phyloP scores from a whole-genome alignment of 1,284 basidiomycete genomes.

The Sanguinoderma infundibulare region DNA sequence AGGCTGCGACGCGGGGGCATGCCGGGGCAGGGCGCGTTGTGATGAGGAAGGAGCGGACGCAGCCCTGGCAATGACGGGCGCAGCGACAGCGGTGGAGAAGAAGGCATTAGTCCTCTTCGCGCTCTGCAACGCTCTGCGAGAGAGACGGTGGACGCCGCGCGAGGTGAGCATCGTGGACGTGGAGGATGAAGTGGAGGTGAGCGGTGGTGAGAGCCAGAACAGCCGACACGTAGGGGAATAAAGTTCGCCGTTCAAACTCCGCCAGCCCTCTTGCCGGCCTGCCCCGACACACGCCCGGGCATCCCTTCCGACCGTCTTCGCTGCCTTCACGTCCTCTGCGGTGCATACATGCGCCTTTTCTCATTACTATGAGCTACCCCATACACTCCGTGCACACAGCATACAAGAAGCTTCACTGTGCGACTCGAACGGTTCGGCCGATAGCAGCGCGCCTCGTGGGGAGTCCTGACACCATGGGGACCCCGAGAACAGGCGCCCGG shows the following conservation, averaged over 20 bases:
- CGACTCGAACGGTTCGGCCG: conserved; percentile 16
- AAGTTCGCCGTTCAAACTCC: conserved; percentile 37
- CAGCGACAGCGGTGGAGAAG: conserved; percentile 71
- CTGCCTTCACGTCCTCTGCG: conserved; percentile 61
- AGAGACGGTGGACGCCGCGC: conserved; percentile 82
- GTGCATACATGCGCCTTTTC: neutral
- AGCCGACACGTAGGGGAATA: conserved; percentile 35
- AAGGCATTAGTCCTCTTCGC: conserved; percentile 76
- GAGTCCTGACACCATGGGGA: conserved; percentile 15
- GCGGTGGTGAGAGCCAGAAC: conserved; percentile 27
- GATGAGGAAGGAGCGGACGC: conserved; percentile 39
- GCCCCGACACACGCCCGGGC: conserved; percentile 30
- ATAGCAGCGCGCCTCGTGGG: conserved; percentile 6
- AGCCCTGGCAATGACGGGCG: conserved; percentile 41
- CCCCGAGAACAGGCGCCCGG: conserved; percentile 14
- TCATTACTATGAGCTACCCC: neutral
- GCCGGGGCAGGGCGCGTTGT: conserved; percentile 44
- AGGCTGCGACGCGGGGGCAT: conserved; percentile 48
- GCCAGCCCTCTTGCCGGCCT: conserved; percentile 36
- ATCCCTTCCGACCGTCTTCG: conserved; percentile 12
- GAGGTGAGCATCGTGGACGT: conserved; percentile 72
- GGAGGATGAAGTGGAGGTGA: conserved; percentile 35
- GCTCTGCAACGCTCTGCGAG: conserved; percentile 77
- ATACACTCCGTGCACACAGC: neutral
- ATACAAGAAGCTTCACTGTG: neutral